phyloP scores from a whole-genome alignment of 2,329 filamentous ascomycete species.

The Epichloe scottii region DNA sequence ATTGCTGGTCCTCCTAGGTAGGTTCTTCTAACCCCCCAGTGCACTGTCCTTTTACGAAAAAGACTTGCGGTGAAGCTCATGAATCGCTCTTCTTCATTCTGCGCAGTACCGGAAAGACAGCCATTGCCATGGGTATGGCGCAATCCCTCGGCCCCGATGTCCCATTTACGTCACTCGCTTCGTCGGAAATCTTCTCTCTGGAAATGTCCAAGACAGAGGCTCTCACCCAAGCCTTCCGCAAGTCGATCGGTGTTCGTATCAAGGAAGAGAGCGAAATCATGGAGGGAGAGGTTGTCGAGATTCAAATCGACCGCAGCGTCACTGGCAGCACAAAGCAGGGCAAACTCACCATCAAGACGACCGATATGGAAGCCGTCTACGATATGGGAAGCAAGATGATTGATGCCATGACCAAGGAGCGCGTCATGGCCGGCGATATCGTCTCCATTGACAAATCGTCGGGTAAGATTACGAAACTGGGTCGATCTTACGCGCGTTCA shows the following conservation, averaged over 20 bases:
- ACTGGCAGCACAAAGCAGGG: conserved; percentile 96
- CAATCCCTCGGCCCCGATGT: conserved; percentile 90
- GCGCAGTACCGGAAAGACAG: conserved; percentile 84
- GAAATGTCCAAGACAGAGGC: conserved; percentile 99
- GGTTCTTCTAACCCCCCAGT: background rate
- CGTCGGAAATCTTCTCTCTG: conserved; percentile 94
- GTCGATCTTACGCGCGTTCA: conserved; percentile 85
- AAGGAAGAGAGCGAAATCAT: conserved; percentile 99
- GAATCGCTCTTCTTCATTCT: too few relatives aligned
- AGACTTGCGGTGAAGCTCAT: background rate
- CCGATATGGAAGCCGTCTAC: conserved; percentile 98
- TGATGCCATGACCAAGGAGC: conserved; percentile 98
- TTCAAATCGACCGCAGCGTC: conserved; percentile 93
- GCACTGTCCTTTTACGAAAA: background rate
- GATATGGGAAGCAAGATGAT: conserved; percentile 99
- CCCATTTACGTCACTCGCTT: conserved; percentile 89
- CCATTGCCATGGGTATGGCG: conserved; percentile 97
- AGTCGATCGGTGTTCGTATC: conserved; percentile 94
- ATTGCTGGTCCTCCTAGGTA: conserved; percentile 87
- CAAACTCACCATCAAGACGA: conserved; percentile 98
- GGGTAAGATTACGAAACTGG: conserved; percentile 94
- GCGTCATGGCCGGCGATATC: conserved; percentile 96
- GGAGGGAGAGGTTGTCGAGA: conserved; percentile 97
- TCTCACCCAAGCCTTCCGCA: conserved; percentile 95
- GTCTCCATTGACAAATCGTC: conserved; percentile 98